Conservation (phyloP, 2,329 filamentous ascomycete genomes). For the Penicillium sp. region DNA sequence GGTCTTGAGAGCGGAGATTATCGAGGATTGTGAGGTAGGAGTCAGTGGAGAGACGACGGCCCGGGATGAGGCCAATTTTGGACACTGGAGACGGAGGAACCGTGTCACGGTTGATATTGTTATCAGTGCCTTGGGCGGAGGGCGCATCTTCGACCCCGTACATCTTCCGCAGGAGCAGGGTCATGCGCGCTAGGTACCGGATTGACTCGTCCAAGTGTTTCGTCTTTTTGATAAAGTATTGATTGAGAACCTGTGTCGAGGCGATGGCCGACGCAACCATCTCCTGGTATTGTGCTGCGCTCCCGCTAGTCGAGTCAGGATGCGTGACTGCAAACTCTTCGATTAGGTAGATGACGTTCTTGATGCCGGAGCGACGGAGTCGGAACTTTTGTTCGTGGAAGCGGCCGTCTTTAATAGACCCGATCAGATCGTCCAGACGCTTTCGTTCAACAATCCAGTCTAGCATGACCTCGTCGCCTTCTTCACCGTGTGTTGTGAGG, state of each 20-base stretch:
- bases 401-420: slow-evolving; percentile 76
- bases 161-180: slow-evolving; percentile 61
- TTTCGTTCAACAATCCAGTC: slow-evolving; percentile 83
- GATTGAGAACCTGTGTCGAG: slow-evolving; percentile 73
- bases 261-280: slow-evolving; percentile 70
- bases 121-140: not conserved
- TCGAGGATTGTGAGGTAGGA: slow-evolving; percentile 65
- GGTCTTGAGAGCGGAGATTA: slow-evolving; percentile 56
- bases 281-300: slow-evolving; percentile 57
- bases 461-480: slow-evolving; percentile 66
- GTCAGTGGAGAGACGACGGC: slow-evolving; percentile 52
- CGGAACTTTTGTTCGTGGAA: slow-evolving; percentile 85
- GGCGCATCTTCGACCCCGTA: slow-evolving; percentile 45
- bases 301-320: slow-evolving; percentile 44
- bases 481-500: slow-evolving; percentile 55
- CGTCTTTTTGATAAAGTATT: slow-evolving; percentile 75
- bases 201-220: slow-evolving; percentile 75
- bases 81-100: slow-evolving; percentile 24
- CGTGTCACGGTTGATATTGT: slow-evolving; percentile 39
- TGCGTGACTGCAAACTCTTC: slow-evolving; percentile 67
- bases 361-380: slow-evolving; percentile 67
- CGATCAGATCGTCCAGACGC: slow-evolving; percentile 73
- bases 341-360: slow-evolving; percentile 74
- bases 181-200: slow-evolving; percentile 71
- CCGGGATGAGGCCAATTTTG: slow-evolving; percentile 59